Conservation (phyloP, 768 basidiomycete genomes). For the Amanita rubescens region DNA sequence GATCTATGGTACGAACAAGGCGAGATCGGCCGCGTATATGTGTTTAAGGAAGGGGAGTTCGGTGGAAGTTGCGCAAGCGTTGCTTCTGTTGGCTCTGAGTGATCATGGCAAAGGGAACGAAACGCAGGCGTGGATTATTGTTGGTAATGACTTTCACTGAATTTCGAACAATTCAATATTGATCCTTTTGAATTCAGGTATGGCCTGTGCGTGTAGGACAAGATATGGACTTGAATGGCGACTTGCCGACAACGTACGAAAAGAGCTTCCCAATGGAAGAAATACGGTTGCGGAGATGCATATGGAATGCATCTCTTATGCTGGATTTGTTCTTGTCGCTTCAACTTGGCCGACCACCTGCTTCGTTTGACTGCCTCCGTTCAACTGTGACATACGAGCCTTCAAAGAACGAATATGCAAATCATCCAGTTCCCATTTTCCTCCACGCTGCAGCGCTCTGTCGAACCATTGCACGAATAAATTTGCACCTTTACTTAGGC, state of each 20-base stretch:
- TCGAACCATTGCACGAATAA: constrained; percentile 19
- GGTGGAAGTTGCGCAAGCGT: constrained; percentile 19
- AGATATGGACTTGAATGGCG: constrained; percentile 15
- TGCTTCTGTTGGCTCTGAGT: constrained; percentile 18
- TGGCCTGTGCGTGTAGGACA: constrained; percentile 18
- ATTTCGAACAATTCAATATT: background rate
- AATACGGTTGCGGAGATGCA: constrained; percentile 12
- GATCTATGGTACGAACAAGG: constrained; percentile 22
- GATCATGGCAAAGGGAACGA: constrained; percentile 23
- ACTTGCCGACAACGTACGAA: background rate
- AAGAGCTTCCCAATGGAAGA: constrained; percentile 9
- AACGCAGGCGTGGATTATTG: constrained; percentile 20
- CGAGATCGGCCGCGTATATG: constrained; percentile 9
- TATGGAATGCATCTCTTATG: constrained; percentile 20
- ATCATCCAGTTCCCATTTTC: constrained; percentile 14
- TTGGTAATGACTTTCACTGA: constrained; percentile 15
- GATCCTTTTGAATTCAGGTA: background rate
- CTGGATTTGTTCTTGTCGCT: constrained; percentile 22
- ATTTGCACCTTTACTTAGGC: constrained; percentile 20
- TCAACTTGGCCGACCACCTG: constrained; percentile 21
- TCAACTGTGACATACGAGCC: background rate
- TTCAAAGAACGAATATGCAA: constrained; percentile 1
- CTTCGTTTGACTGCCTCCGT: constrained; percentile 16
- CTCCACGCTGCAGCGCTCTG: constrained; percentile 15
- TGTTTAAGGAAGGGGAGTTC: constrained; percentile 11